Evolutionary conservation across 2,329 filamentous ascomycete genomes (phyloP).

Genomic region (Xylaria sp.): DNA sequence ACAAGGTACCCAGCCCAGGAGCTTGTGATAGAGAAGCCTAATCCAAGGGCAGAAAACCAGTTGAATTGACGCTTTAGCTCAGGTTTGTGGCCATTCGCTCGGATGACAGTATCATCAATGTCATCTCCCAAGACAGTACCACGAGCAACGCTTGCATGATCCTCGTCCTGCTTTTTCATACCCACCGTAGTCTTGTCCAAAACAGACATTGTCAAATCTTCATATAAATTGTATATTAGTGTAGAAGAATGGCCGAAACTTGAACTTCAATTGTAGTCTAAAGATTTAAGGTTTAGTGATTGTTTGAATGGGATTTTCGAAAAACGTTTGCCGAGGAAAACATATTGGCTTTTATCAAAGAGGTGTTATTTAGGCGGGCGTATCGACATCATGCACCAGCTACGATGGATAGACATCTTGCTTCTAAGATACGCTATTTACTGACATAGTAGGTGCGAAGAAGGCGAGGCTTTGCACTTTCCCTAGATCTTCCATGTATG

Average conservation of each 20-base stretch:
- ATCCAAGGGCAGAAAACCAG: constrained; percentile 4
- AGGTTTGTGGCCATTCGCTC: constrained; percentile 1
- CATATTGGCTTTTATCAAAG: background rate
- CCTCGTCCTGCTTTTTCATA: background rate
- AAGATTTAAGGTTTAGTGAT: background rate
- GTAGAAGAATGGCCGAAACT: background rate
- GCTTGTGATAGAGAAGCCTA: constrained; percentile 12
- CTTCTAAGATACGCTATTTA: background rate
- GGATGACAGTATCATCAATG: constrained; percentile 1
- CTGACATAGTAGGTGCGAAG: background rate
- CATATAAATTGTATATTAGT: background rate
- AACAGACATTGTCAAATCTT: background rate
- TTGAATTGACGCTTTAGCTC: constrained; percentile 8
- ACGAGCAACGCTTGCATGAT: background rate
- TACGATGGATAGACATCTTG: background rate
- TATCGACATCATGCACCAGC: background rate
- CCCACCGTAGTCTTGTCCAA: background rate
- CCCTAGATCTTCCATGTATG: background rate
- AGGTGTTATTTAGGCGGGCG: background rate
- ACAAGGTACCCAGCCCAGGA: constrained; percentile 16
- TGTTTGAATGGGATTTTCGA: background rate
- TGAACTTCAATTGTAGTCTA: background rate
- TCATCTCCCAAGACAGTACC: background rate
- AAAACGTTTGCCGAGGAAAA: background rate
- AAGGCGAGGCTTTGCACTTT: background rate